Base-by-base conservation (phyloP, 345 rosid species). In the Capsella bursapastoris region DNA sequence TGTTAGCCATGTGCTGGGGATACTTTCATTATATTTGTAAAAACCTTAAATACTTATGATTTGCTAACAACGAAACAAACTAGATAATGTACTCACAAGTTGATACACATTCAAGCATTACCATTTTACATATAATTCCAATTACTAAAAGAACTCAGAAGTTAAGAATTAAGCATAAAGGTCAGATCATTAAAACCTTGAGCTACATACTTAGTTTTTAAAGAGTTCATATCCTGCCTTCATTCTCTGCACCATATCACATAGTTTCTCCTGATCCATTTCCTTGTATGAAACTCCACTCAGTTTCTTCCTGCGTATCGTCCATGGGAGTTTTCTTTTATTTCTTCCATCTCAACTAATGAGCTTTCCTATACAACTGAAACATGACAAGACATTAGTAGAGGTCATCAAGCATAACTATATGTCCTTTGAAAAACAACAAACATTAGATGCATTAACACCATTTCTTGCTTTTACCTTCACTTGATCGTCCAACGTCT, bases 301-400 rank as follows among this genome's bases (percentile, higher is more conserved):
- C 52, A 53, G 72, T 38, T 67, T 67, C 50, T 67, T 67, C 29
- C 8, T 52, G 50, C 7, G 25, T 50, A 22, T 50, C 56, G 29
- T 22, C 56, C 13, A 9, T 18, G 22, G 22, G 22, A 18, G 22
- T 18, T 18, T 18, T 18, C 22, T 18, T 0, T 22, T 1, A 22
- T 10, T 51, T 22, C 56, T 11, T 22, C 9, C 31, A 51, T 11
- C 31, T 22, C 9, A 51, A 2, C 56, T 11, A 49, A 18, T 12
- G 28, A 48, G 25, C 15, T 18, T 18, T 18, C 28, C 2, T 9
- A 51, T 4, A 10, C 29, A 5, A 8, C 56, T 51, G 28, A 22
- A 22, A 51, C 31, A 51, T 25, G 56, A 10, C 6, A 51, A 51
- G 56, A 6, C 56, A 22, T 51, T 51, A 51, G 22, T 10, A 47